phyloP scores from a whole-genome alignment of 2,329 filamentous ascomycete species.

The Cordyceps cicadae region DNA sequence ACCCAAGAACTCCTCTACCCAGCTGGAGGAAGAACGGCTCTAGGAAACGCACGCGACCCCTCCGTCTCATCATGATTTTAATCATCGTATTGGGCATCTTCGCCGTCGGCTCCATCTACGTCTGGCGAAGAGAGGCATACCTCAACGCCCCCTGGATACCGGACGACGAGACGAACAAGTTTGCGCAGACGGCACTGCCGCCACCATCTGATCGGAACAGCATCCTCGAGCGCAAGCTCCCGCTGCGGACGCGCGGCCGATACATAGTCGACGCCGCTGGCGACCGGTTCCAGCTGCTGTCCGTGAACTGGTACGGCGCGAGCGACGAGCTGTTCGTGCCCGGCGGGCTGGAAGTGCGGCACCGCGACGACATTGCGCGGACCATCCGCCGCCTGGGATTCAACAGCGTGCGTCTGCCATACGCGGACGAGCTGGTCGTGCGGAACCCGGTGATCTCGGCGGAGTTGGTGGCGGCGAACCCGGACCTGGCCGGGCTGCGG shows the following conservation, averaged over 20 bases:
- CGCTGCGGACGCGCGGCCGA: slow-evolving; percentile 51
- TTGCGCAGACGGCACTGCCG: slow-evolving; percentile 40
- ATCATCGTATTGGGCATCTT: background rate
- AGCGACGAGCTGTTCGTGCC: slow-evolving; percentile 59
- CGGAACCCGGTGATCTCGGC: slow-evolving; percentile 47
- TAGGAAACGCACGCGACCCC: background rate
- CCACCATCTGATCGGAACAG: slow-evolving; percentile 33
- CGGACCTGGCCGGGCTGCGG: slow-evolving; percentile 46
- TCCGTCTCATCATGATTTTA: background rate
- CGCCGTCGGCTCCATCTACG: slow-evolving; percentile 22
- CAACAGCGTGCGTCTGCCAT: slow-evolving; percentile 62
- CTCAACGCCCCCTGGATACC: slow-evolving; percentile 41
- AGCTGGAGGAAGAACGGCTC: background rate
- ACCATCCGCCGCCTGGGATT: slow-evolving; percentile 56
- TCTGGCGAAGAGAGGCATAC: slow-evolving; percentile 37
- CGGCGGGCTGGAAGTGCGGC: slow-evolving; percentile 54
- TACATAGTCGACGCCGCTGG: slow-evolving; percentile 51
- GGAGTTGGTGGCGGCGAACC: slow-evolving; percentile 46
- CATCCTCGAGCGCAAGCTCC: slow-evolving; percentile 43
- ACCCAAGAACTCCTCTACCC: background rate
- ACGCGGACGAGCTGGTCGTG: slow-evolving; percentile 60
- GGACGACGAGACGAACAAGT: slow-evolving; percentile 36
- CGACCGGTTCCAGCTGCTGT: slow-evolving; percentile 52
- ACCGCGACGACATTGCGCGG: slow-evolving; percentile 51
- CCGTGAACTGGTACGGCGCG: slow-evolving; percentile 64